Evolutionary conservation across 768 basidiomycete species (phyloP).

Genomic region (Leccinellum albellum): DNA sequence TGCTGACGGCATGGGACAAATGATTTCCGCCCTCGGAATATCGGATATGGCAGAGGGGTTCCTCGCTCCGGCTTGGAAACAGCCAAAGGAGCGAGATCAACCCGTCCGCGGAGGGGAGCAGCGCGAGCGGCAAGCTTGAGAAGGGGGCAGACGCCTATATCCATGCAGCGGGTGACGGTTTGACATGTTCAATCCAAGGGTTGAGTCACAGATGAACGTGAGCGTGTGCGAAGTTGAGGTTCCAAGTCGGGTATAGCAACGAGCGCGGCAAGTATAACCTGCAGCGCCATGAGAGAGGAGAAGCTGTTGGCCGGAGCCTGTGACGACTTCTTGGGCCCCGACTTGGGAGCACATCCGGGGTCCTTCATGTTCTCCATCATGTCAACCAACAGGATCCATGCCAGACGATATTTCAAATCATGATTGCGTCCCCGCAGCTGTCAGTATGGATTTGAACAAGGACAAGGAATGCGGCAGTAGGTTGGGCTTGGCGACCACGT

Average conservation of each 20-base stretch:
- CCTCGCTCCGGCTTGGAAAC: slow-evolving; percentile 16
- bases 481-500: slow-evolving; percentile 22
- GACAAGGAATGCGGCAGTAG: slow-evolving; percentile 18
- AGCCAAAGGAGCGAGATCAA: slow-evolving; percentile 14
- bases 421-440: slow-evolving; percentile 16
- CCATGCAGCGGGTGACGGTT: slow-evolving; percentile 3
- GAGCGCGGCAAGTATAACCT: slow-evolving; percentile 11
- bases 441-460: slow-evolving; percentile 15
- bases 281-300: slow-evolving; percentile 21
- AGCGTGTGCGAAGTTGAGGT: slow-evolving; percentile 16
- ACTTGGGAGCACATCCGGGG: slow-evolving; percentile 9
- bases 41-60: slow-evolving; percentile 7
- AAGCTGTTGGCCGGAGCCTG: slow-evolving; percentile 7
- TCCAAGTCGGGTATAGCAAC: slow-evolving; percentile 22
- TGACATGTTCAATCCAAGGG: slow-evolving; percentile 15
- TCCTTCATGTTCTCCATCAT: slow-evolving; percentile 9
- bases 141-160: not conserved
- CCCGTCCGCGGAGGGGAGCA: slow-evolving; percentile 25
- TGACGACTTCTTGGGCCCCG: slow-evolving; percentile 6
- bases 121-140: slow-evolving; percentile 1
- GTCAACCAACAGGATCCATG: not conserved
- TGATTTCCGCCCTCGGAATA: slow-evolving; percentile 3
- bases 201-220: slow-evolving; percentile 19
- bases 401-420: slow-evolving; percentile 15
- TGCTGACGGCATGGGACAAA: slow-evolving; percentile 6